These are phyloP conservation scores for Ogataea naganishii DNA, from an alignment of 805 yeast species.

Conservation along the genomic window DNA sequence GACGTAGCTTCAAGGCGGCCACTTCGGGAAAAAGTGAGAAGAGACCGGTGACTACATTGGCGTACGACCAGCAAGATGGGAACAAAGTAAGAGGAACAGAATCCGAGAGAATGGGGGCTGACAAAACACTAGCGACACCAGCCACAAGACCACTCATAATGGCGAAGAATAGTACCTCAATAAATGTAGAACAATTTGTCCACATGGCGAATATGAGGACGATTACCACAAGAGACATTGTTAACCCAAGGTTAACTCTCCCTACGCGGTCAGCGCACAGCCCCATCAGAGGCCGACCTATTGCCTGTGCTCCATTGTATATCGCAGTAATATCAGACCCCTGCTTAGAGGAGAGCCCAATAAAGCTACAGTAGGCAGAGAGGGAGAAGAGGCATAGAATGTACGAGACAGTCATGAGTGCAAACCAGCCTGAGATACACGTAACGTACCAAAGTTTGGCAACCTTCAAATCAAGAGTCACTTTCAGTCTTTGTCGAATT, in stretches of 20 bases:
- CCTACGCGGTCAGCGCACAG: conserved; percentile 35
- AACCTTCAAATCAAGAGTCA: conserved; percentile 9
- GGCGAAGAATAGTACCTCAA: conserved; percentile 26
- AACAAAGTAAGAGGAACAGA: conserved; percentile 16
- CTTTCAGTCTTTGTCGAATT: conserved; percentile 6
- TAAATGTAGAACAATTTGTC: conserved; percentile 25
- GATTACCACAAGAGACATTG: conserved; percentile 23
- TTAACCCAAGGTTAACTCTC: conserved; percentile 33
- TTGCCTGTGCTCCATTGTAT: conserved; percentile 35
- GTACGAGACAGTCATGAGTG: conserved; percentile 31
- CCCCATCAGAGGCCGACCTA: conserved; percentile 45
- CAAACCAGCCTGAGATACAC: conserved; percentile 18
- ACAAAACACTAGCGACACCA: conserved; percentile 31
- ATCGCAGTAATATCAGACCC: conserved; percentile 38
- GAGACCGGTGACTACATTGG: conserved; percentile 17
- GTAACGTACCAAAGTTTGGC: conserved; percentile 10
- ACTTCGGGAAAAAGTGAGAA: conserved; percentile 21
- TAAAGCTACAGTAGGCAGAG: conserved; percentile 34
- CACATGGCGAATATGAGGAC: conserved; percentile 36
- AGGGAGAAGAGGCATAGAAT: conserved; percentile 36
- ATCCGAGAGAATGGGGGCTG: conserved; percentile 22
- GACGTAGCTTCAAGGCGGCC: conserved; percentile 19
- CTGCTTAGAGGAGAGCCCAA: conserved; percentile 35
- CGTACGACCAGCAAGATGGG: conserved; percentile 21
- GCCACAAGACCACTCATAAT: conserved; percentile 34